Base-by-base conservation (phyloP, 2,329 filamentous ascomycete genomes). In the Septoria petroselini region DNA sequence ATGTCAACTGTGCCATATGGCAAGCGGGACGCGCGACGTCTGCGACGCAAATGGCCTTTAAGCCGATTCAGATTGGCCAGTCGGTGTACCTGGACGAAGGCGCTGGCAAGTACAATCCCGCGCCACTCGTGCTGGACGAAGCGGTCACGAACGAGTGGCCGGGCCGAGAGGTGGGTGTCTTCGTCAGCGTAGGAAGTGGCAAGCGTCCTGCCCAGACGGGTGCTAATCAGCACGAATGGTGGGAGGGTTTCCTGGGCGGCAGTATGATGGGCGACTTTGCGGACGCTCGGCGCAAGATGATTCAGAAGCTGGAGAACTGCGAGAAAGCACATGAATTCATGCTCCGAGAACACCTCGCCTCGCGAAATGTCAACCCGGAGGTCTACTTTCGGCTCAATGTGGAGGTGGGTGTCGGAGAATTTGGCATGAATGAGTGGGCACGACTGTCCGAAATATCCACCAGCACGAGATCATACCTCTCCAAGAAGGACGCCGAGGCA, bases 341-440 rank as follows among this genome's bases (percentile, higher is more conserved):
- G 90, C 72, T 86, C 51, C 82, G 81, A 51, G 86, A 94, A 40
- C 82, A 91, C 58, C 76, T 97, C 17, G 72, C 80, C 5, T 86
- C 84, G 67, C 82, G 90, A 27, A 60, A 62, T 12, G 88, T 97
- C 52, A 91, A 86, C 61, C 80, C 82, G 43, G 91, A 96, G 51
- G 88, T 94, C 67, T 98, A 98, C 73, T 95, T 90, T 68, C 86
- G 93, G 6, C 76, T 97, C n/a, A 98, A 98, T 58, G 93, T 97
- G 33, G 91, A 97, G 65, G 84, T 95, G 12, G 93, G 91, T 1
- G 91, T 97, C 2, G 91, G 91, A 45, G 93, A 97, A 65, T 97
- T 96, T 67, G 91, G 88, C 43, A 97, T 98, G 90, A 98, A 97
- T 21, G 93, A 97, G 68, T 98, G 93, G 93, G 82, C 88, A 62